A percentile compares a stretch with the other conserved stretches of the same genome.
phyloP scores from a whole-genome alignment of 805 yeast genomes.

The Saccharomycopsis sp. region DNA sequence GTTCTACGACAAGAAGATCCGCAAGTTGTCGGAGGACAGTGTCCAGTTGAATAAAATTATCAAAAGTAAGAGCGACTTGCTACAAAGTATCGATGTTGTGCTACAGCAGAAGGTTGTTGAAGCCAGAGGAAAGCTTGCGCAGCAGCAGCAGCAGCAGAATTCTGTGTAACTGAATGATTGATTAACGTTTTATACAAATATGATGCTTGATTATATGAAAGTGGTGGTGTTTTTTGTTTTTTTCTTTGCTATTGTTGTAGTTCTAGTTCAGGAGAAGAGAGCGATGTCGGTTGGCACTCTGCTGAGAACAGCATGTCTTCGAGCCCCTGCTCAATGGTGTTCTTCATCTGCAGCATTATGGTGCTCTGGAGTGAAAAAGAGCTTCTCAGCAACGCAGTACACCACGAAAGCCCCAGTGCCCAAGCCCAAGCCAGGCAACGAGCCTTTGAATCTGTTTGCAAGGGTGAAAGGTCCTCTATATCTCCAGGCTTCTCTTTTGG shows the following conservation, averaged over 20 bases:
- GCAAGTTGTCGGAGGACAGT: conserved; percentile 63
- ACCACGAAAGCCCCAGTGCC: conserved; percentile 69
- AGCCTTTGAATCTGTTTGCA: conserved; percentile 54
- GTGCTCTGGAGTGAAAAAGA: conserved; percentile 21
- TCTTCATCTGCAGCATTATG: conserved; percentile 19
- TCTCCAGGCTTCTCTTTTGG: conserved; percentile 77
- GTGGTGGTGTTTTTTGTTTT: too few relatives aligned
- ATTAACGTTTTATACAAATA: too few relatives aligned
- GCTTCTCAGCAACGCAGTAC: conserved; percentile 38
- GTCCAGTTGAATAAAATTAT: conserved; percentile 66
- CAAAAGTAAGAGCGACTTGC: conserved; percentile 57
- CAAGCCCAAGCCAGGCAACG: conserved; percentile 74
- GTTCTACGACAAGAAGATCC: conserved; percentile 67
- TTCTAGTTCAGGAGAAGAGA: background rate
- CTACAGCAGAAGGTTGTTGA: conserved; percentile 40
- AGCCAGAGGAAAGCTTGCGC: conserved; percentile 1
- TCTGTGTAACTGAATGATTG: background rate
- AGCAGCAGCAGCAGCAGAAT: conserved; percentile 2
- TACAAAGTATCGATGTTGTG: conserved; percentile 52
- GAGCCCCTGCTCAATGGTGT: too few relatives aligned
- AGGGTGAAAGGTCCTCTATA: conserved; percentile 74
- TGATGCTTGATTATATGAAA: too few relatives aligned
- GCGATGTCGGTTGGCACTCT: background rate
- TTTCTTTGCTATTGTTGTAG: background rate
- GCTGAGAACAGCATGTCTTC: too few relatives aligned